These are phyloP conservation scores for Quercus lobata DNA, from an alignment of 331 rosid genomes.

Conservation along the genomic window DNA sequence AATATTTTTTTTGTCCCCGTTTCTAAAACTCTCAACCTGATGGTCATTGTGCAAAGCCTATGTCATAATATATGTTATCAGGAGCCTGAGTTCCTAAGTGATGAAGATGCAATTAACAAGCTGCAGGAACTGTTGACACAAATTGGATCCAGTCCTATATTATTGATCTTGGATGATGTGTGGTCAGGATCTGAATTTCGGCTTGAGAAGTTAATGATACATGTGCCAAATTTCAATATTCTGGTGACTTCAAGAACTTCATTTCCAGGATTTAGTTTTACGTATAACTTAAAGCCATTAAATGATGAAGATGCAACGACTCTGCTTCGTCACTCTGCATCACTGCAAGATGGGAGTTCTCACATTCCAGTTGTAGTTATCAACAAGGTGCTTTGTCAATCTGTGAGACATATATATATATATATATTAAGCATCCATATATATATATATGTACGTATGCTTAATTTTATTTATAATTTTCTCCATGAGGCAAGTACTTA, in stretches of 20 bases:
- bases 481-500: too few species aligned
- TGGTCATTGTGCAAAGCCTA: slow-evolving; percentile 36
- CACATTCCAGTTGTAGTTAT: slow-evolving; percentile 17
- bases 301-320: slow-evolving; percentile 31
- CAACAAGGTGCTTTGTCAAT: slow-evolving; percentile 33
- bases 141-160: slow-evolving; percentile 30
- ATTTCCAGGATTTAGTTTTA: slow-evolving; percentile 36
- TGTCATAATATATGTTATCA: slow-evolving; percentile 25
- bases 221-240: slow-evolving; percentile 38
- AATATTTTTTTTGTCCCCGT: too few species aligned
- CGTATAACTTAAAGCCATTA: slow-evolving; percentile 30
- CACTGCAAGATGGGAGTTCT: slow-evolving; percentile 11
- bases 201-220: slow-evolving; percentile 31
- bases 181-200: slow-evolving; percentile 43
- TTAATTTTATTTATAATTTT: not conserved
- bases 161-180: slow-evolving; percentile 70
- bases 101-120: slow-evolving; percentile 29
- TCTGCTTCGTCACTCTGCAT: slow-evolving; percentile 50
- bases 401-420: too few species aligned
- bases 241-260: slow-evolving; percentile 66
- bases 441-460: too few species aligned
- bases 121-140: slow-evolving; percentile 33
- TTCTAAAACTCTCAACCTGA: slow-evolving; percentile 46
- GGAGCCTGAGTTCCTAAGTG: slow-evolving; percentile 31
- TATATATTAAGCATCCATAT: too few species aligned